These are phyloP conservation scores for Mycena galericulata DNA, from an alignment of 768 basidiomycete species.

Conservation along the genomic window DNA sequence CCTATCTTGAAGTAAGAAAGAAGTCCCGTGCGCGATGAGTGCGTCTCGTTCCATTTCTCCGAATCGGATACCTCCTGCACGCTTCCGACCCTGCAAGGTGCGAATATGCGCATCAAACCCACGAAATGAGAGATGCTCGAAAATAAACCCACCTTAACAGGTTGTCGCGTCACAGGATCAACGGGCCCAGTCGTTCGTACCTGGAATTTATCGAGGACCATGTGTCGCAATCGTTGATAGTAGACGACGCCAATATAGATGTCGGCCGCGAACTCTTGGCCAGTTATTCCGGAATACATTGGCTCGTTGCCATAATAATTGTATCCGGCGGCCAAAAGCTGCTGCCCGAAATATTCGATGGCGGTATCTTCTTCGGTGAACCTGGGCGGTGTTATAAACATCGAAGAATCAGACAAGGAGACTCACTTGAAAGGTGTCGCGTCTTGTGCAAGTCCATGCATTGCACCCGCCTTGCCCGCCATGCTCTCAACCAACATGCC, in stretches of 20 bases:
- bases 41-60: conserved; percentile 99
- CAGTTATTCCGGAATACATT: conserved; percentile 99
- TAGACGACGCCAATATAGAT: conserved; percentile 99
- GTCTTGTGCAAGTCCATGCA: conserved; percentile 99
- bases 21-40: conserved; percentile 97
- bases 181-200: conserved; percentile 98
- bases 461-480: conserved; percentile 98
- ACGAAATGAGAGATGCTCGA: no score
- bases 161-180: conserved; percentile 95
- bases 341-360: conserved; percentile 96
- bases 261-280: conserved; percentile 97
- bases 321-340: conserved; percentile 93
- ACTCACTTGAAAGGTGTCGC: conserved; percentile 97
- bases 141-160: conserved; percentile 82
- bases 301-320: conserved; percentile 99
- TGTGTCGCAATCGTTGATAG: conserved; percentile 98
- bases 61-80: conserved; percentile 98
- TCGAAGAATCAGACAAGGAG: conserved; percentile 11
- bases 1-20: conserved; percentile 97
- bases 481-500: conserved; percentile 99
- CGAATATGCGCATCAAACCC: not conserved
- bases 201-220: conserved; percentile 99
- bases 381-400: conserved; percentile 53
- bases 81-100: conserved; percentile 86
- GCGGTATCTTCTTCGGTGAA: conserved; percentile 98